Evolutionary conservation across 1,284 basidiomycete species (phyloP).

Genomic region (Leucoagaricus sp.): DNA sequence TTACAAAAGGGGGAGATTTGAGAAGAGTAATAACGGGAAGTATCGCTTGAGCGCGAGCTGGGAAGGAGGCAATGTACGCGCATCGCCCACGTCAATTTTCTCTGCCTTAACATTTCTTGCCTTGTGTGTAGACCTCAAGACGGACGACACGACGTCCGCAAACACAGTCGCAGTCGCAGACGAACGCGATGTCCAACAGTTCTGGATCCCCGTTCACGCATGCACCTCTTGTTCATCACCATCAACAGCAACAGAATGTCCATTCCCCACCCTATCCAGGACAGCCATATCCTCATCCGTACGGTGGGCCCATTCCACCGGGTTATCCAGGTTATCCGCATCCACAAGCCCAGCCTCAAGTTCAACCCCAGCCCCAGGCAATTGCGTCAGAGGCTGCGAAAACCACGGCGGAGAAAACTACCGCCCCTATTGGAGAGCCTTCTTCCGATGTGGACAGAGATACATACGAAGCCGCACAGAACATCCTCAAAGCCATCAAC

Average conservation of each 20-base stretch:
- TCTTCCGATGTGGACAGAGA: conserved; percentile 49
- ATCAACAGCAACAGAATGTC: conserved; percentile 29
- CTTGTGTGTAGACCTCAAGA: conserved; percentile 51
- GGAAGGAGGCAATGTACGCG: conserved; percentile 77
- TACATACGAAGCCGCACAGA: conserved; percentile 74
- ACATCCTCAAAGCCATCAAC: conserved; percentile 75
- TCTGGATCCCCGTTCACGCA: conserved; percentile 62
- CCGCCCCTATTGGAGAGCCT: conserved; percentile 18
- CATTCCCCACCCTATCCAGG: conserved; percentile 26
- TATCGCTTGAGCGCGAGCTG: conserved; percentile 72
- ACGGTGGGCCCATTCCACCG: conserved; percentile 26
- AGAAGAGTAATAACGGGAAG: conserved; percentile 68
- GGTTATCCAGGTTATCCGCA: conserved; percentile 23
- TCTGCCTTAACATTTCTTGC: conserved; percentile 12
- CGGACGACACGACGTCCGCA: conserved; percentile 71
- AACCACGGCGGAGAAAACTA: conserved; percentile 17
- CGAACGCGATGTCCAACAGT: conserved; percentile 30
- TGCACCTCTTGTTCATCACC: conserved; percentile 47
- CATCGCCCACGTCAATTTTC: conserved; percentile 8
- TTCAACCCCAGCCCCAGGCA: conserved; percentile 18
- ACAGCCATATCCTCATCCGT: conserved; percentile 31
- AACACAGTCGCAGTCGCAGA: conserved; percentile 44
- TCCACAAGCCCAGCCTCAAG: conserved; percentile 20
- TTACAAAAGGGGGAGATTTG: conserved; percentile 71
- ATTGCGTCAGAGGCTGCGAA: conserved; percentile 17